Percentiles rank a stretch among this genome's conserved stretches.
Evolutionary conservation across 1,284 basidiomycete species (phyloP).

Genomic region (Cryptococcus deneoformans): DNA sequence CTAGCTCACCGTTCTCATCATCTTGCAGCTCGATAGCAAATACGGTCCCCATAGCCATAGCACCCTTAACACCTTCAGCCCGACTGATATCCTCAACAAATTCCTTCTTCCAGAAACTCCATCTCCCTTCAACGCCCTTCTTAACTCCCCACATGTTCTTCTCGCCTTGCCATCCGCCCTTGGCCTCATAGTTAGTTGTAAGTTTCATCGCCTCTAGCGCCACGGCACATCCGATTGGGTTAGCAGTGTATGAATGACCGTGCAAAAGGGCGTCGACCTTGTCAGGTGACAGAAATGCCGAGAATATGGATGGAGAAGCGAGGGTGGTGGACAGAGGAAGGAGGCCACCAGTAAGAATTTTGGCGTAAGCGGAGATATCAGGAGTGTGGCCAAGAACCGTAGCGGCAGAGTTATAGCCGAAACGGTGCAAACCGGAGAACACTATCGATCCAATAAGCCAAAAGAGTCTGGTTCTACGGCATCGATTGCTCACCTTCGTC

Average conservation of each 20-base stretch:
- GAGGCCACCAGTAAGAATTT: slow-evolving; percentile 90
- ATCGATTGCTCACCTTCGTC: slow-evolving; percentile 63
- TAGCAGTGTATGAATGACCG: slow-evolving; percentile 93
- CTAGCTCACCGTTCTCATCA: slow-evolving; percentile 55
- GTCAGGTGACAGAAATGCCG: slow-evolving; percentile 66
- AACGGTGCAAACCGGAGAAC: slow-evolving; percentile 84
- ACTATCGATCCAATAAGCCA: slow-evolving; percentile 53
- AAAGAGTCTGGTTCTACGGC: background rate
- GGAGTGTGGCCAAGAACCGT: slow-evolving; percentile 68
- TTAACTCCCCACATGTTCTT: slow-evolving; percentile 52
- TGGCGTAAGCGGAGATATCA: slow-evolving; percentile 89
- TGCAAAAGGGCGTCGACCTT: slow-evolving; percentile 88
- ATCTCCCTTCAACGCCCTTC: slow-evolving; percentile 53
- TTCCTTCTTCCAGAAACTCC: slow-evolving; percentile 83
- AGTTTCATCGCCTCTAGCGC: slow-evolving; percentile 75
- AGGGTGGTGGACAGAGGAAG: slow-evolving; percentile 85
- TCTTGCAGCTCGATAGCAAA: slow-evolving; percentile 76
- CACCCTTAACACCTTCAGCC: slow-evolving; percentile 61
- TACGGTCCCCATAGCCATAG: slow-evolving; percentile 86
- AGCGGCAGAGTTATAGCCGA: slow-evolving; percentile 68
- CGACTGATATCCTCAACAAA: slow-evolving; percentile 68
- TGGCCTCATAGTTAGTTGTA: slow-evolving; percentile 56
- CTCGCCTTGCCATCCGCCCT: slow-evolving; percentile 60
- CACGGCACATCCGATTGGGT: slow-evolving; percentile 87
- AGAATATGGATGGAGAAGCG: slow-evolving; percentile 73